These are phyloP conservation scores for Claviceps pazoutovae DNA, from an alignment of 2,329 filamentous ascomycete genomes.

Conservation along the genomic window DNA sequence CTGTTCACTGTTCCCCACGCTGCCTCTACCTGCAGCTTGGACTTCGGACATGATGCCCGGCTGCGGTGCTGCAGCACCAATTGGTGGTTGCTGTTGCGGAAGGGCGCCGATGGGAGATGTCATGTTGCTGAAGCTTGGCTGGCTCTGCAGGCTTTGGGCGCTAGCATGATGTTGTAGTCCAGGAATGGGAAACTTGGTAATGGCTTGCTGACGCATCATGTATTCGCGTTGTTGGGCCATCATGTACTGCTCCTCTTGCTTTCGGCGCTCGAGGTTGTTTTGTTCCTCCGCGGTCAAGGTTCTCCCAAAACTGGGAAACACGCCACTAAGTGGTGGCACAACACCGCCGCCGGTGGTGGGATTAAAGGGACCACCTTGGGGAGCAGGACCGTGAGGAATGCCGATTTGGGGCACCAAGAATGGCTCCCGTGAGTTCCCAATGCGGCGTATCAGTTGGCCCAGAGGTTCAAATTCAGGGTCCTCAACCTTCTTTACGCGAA, in stretches of 20 bases:
- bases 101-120: constrained; percentile 62
- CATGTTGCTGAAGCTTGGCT: constrained; percentile 92
- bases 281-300: constrained; percentile 96
- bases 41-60: constrained; percentile 58
- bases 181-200: constrained; percentile 56
- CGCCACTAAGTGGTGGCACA: constrained; percentile 79
- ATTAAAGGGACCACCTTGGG: constrained; percentile 34
- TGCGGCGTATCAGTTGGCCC: constrained; percentile 84
- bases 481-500: constrained; percentile 89
- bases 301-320: constrained; percentile 91
- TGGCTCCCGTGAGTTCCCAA: constrained; percentile 92
- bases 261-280: constrained; percentile 87
- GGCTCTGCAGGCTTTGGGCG: constrained; percentile 88
- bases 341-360: constrained; percentile 43
- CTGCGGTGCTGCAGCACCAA: constrained; percentile 13
- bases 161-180: constrained; percentile 83
- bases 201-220: constrained; percentile 70
- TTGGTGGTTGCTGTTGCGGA: constrained; percentile 31
- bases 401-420: constrained; percentile 97
- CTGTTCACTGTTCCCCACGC: constrained; percentile 29
- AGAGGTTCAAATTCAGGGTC: constrained; percentile 89
- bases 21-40: constrained; percentile 16
- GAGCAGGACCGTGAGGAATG: constrained; percentile 71
- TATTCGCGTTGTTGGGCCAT: constrained; percentile 95
- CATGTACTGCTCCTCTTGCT: constrained; percentile 94